These are phyloP conservation scores for Tylopilus cervinicoccineus DNA, from an alignment of 768 basidiomycete species.

Conservation along the genomic window DNA sequence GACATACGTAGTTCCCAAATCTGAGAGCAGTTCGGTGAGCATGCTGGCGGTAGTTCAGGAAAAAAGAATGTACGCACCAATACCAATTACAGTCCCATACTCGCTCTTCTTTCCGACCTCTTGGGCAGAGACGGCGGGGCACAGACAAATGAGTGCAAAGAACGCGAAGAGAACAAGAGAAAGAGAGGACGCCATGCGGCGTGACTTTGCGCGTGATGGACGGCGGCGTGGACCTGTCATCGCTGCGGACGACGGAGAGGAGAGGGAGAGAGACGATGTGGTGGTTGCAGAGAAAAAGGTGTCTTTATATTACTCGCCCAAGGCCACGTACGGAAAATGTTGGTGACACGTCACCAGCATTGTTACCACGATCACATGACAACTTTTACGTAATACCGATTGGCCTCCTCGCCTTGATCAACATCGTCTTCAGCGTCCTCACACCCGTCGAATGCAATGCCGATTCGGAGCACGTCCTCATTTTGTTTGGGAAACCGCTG, in stretches of 20 bases:
- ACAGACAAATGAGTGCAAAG: slow-evolving; percentile 69
- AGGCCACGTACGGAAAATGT: slow-evolving; percentile 27
- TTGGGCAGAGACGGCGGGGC: slow-evolving; percentile 63
- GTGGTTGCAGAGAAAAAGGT: background rate
- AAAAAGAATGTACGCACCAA: slow-evolving; percentile 49
- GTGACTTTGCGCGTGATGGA: slow-evolving; percentile 57
- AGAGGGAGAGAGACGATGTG: slow-evolving; percentile 9
- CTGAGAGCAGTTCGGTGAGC: slow-evolving; percentile 36
- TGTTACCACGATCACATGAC: slow-evolving; percentile 28
- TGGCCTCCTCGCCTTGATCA: slow-evolving; percentile 36
- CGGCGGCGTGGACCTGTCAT: slow-evolving; percentile 31
- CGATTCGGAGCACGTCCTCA: slow-evolving; percentile 82
- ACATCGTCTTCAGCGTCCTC: slow-evolving; percentile 57
- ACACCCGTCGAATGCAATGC: slow-evolving; percentile 75
- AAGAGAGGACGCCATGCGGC: slow-evolving; percentile 52
- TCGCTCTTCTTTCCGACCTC: slow-evolving; percentile 53
- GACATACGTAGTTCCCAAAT: slow-evolving; percentile 86
- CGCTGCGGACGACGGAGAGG: slow-evolving; percentile 17
- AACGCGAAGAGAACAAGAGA: slow-evolving; percentile 58
- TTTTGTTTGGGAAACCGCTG: slow-evolving; percentile 69
- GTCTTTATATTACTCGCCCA: slow-evolving; percentile 20
- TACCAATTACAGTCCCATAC: slow-evolving; percentile 92
- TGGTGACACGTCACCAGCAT: slow-evolving; percentile 28
- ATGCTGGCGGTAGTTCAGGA: fast-evolving
- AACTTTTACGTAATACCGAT: slow-evolving; percentile 36